These are phyloP conservation scores for Datisca glomerata DNA, from an alignment of 306 rosid species.

Conservation along the genomic window DNA sequence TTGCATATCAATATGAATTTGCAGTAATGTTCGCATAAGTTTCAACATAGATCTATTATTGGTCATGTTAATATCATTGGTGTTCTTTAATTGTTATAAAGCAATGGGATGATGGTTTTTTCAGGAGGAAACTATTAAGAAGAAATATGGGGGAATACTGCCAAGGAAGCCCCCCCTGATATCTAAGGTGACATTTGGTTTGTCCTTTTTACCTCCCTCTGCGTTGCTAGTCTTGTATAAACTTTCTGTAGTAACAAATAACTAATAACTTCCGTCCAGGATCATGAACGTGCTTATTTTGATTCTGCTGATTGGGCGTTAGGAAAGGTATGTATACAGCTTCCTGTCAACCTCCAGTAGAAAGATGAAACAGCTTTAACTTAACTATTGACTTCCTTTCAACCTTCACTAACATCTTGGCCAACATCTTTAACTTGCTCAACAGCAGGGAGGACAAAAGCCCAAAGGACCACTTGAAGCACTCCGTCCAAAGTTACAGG, in stretches of 20 bases:
- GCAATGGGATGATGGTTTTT: conserved; percentile 19
- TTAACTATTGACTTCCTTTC: conserved; percentile 11
- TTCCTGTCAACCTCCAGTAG: background rate
- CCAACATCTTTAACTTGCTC: conserved; percentile 17
- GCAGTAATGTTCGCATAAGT: background rate
- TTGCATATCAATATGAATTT: background rate
- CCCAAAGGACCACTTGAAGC: conserved; percentile 99
- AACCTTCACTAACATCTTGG: conserved; percentile 15
- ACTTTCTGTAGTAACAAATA: conserved; percentile 9
- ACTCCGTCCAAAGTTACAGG: conserved; percentile 98
- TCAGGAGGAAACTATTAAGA: conserved; percentile 71
- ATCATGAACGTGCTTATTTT: conserved; percentile 94
- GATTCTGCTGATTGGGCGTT: conserved; percentile 99
- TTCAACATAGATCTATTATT: background rate
- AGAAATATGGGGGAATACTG: conserved; percentile 83
- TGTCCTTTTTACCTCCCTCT: conserved; percentile 3
- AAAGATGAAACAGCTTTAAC: conserved; percentile 1
- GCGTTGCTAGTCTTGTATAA: conserved; percentile 1
- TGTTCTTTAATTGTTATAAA: conserved; percentile 7
- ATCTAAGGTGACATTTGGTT: conserved; percentile 56
- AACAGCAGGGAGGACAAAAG: conserved; percentile 74
- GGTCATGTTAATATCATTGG: background rate
- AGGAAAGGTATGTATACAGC: conserved; percentile 57
- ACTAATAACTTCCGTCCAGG: conserved; percentile 37
- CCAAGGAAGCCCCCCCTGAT: conserved; percentile 91